Evolutionary conservation across 805 yeast genomes (phyloP).

Genomic region (Metschnikowia reukaufii): DNA sequence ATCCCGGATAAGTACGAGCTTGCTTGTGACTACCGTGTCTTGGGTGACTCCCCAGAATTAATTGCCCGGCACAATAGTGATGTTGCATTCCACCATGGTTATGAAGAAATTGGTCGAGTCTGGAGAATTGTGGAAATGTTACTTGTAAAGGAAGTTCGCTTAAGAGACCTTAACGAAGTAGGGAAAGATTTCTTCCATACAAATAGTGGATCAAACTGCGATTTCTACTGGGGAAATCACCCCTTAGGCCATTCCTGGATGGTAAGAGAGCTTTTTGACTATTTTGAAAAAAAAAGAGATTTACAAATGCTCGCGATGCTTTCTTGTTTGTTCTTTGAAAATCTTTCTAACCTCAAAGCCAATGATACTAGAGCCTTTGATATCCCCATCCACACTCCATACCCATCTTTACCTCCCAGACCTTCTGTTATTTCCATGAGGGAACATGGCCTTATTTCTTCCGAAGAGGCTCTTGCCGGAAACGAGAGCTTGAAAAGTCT

Average conservation of each 20-base stretch:
- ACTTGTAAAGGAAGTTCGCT: slow-evolving; percentile 31
- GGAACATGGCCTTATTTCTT: slow-evolving; percentile 11
- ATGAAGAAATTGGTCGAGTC: slow-evolving; percentile 62
- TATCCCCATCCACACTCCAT: slow-evolving; percentile 50
- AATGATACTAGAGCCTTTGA: slow-evolving; percentile 21
- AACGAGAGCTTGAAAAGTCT: slow-evolving; percentile 1
- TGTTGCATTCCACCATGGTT: slow-evolving; percentile 65
- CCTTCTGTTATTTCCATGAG: slow-evolving; percentile 16
- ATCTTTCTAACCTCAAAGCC: slow-evolving; percentile 17
- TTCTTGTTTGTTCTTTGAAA: slow-evolving; percentile 66
- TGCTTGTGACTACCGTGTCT: slow-evolving; percentile 63
- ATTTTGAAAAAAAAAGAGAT: slow-evolving; percentile 64
- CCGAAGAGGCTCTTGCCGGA: slow-evolving; percentile 8
- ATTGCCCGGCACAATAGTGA: slow-evolving; percentile 68
- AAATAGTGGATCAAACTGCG: slow-evolving; percentile 15
- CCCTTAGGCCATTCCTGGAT: slow-evolving; percentile 74
- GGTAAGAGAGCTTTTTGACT: slow-evolving; percentile 56
- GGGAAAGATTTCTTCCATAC: slow-evolving; percentile 7
- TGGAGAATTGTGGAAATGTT: slow-evolving; percentile 62
- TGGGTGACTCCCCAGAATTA: slow-evolving; percentile 62
- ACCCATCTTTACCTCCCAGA: slow-evolving; percentile 35
- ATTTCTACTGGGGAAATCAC: slow-evolving; percentile 76
- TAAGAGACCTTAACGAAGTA: slow-evolving; percentile 11
- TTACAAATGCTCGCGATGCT: slow-evolving; percentile 90
- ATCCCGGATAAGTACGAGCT: slow-evolving; percentile 74